Base-by-base conservation (phyloP, 495 filamentous ascomycete genomes). In the Hypoxylon fuscum region DNA sequence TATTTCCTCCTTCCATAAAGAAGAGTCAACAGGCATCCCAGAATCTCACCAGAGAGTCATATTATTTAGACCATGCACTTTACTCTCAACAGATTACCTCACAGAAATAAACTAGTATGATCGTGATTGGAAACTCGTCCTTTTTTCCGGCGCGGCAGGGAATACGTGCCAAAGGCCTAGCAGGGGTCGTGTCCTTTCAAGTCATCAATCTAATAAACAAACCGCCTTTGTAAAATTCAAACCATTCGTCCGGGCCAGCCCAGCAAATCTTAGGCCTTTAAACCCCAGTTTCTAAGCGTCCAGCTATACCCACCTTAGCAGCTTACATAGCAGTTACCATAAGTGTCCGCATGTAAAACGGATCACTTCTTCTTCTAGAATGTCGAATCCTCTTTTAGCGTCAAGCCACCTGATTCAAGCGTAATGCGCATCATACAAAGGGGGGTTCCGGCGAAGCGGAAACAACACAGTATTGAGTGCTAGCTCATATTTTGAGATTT, bases 81-180 rank as follows among this genome's bases (percentile, higher is more conserved):
- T 20, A 6, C 52, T 21, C 29, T 44, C 20, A 55, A 59, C 41
- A 25, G 40, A 60, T 60, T 65, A 60, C 51, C 45, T 66, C 14
- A 66, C 40, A 38, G 38, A 60, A 52, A 60, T 56, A 44, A 58
- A 41, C 29, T 38, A 43, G 17, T 41, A 29, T 29, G 29, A 3
- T 6, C 15, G 32, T 42, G 25, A 29, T 22, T 59, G 55, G 62
- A 59, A 59, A 14, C 43, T 59, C 55, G 62, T 60, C 62, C 62
- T 66, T 66, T 66, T 53, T 56, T 55, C 62, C 62, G 62, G 62
- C 46, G 41, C 56, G 51, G 45, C 62, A 56, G 45, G 62, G 55
- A 55, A 43, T 34, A 45, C 5, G 31, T 32, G 35, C 54, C 40
- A 57, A 10, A 9, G 25, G 31, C 9, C 25, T 31, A 56, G 53